These are phyloP conservation scores for Stramenopiles sp. DNA, from an alignment of 352 stramenopile genomes.

Conservation along the genomic window DNA sequence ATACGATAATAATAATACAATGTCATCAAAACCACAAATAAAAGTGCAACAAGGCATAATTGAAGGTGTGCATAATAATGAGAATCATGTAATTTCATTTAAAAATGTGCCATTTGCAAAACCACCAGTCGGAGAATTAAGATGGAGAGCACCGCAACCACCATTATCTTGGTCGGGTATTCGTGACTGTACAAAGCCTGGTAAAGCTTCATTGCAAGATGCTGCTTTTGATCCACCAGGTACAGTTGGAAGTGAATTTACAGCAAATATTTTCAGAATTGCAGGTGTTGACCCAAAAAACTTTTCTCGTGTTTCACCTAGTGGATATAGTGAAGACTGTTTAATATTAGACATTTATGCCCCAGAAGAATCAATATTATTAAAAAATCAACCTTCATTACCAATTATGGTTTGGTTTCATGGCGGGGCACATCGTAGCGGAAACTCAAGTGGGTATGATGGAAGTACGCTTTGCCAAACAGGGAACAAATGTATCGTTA, in stretches of 20 bases:
- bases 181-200: not conserved
- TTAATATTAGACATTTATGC: not conserved
- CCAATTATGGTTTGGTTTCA: not conserved
- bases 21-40: no score
- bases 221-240: no score
- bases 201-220: not conserved
- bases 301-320: no score
- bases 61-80: no score
- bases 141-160: not conserved
- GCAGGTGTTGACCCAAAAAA: no score
- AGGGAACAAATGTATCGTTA: slow-evolving; percentile 33
- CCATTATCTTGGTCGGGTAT: not conserved
- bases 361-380: not conserved
- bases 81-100: not conserved
- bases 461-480: slow-evolving; percentile 16
- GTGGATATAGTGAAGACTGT: not conserved
- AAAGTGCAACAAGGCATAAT: no score
- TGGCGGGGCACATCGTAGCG: not conserved
- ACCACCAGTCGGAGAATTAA: not conserved
- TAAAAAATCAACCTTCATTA: not conserved
- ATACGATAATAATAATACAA: no score
- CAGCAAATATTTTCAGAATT: not conserved
- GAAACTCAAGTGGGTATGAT: not conserved
- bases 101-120: not conserved
- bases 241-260: no score